Base-by-base conservation (phyloP, 441 rosid species). In the Lepidium campestre region DNA sequence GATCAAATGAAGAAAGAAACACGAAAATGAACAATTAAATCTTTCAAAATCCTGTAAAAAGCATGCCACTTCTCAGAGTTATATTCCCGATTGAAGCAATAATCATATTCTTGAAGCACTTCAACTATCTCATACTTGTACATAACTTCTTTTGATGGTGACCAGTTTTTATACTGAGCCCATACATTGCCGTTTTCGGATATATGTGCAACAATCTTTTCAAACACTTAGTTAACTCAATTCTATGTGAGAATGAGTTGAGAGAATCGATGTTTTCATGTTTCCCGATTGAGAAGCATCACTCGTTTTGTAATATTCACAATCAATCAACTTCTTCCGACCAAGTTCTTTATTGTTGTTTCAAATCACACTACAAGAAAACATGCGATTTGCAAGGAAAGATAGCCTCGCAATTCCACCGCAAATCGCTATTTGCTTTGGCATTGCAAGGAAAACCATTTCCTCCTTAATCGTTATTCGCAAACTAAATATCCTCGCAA, bases 201-300 rank as follows among this genome's bases (percentile, higher is more conserved):
- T 56, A 56, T 3, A 56, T 56, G 17, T 34, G 42, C 41, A 56
- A 15, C 12, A 13, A 12, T 1, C 11, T 5, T 3, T 55, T 55
- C 2, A 1, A 3, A 19, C 44, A 15, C 36, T 35, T 36, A 14
- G 54, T 34, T 78, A 82, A 78, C 52, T 62, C 67, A 48, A 78
- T 78, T 60, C 29, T 74, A 70, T 82, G 84, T 0, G 86, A 82
- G 74, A 82, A 82, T 18, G 78, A 76, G 59, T 82, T 70, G 4
- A 82, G 78, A 46, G 77, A 50, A 17, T 29, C 27, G 18, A 60
- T 34, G 22, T 42, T 62, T 63, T 20, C 62, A 63, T 61, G 31
- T 59, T 60, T 76, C 25, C 84, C 79, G 9, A 75, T 54, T 72
- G 70, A 42, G 57, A 83, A 71, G 36, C 77, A 62, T 19, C 83